These are phyloP conservation scores for Exophiala oligosperma DNA, from an alignment of 2,329 filamentous ascomycete species.

Conservation along the genomic window DNA sequence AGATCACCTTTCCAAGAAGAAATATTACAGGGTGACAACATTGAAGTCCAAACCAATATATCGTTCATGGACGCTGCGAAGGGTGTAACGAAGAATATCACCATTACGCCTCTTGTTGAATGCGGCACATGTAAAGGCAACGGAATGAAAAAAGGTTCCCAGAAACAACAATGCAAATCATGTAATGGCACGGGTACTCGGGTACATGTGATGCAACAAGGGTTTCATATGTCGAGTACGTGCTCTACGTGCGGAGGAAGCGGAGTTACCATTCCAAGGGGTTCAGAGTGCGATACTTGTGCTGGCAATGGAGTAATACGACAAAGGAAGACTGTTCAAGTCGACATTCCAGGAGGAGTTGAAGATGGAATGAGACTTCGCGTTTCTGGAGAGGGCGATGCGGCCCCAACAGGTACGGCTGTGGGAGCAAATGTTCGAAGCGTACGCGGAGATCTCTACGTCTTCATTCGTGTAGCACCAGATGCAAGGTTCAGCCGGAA, in stretches of 20 bases:
- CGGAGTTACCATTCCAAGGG: constrained; percentile 73
- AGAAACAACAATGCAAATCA: constrained; percentile 69
- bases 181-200: constrained; percentile 86
- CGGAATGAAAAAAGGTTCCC: constrained; percentile 78
- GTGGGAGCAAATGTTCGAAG: constrained; percentile 63
- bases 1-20: constrained; percentile 74
- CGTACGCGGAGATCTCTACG: constrained; percentile 85
- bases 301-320: constrained; percentile 79
- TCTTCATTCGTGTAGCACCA: constrained; percentile 83
- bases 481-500: constrained; percentile 86
- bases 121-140: constrained; percentile 82
- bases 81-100: constrained; percentile 83
- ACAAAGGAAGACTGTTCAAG: constrained; percentile 76
- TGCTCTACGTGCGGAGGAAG: constrained; percentile 79
- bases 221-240: constrained; percentile 93
- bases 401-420: constrained; percentile 71
- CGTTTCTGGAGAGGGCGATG: constrained; percentile 83
- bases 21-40: constrained; percentile 88
- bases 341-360: constrained; percentile 93
- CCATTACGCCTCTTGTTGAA: constrained; percentile 74
- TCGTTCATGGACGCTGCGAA: constrained; percentile 96
- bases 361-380: constrained; percentile 94
- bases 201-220: constrained; percentile 85
- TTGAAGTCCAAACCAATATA: constrained; percentile 90
- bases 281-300: constrained; percentile 78